phyloP scores from a whole-genome alignment of 192 early-diverging fungal genomes.

The Entomortierella parvispora region DNA sequence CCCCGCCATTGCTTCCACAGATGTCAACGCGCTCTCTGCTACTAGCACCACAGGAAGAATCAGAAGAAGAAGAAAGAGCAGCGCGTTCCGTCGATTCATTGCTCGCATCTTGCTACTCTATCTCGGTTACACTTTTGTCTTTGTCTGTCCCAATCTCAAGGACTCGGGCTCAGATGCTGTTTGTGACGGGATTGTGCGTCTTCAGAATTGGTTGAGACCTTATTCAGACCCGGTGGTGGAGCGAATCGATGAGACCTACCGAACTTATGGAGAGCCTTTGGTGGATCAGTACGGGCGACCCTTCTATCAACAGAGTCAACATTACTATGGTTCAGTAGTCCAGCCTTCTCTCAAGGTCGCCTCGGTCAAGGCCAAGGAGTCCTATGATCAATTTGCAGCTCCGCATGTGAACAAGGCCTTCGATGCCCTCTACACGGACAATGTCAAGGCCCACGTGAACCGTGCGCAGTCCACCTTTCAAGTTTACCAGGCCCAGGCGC shows the following conservation, averaged over 20 bases:
- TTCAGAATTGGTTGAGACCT: conserved; percentile 31
- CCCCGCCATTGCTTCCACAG: background rate
- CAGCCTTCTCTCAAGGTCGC: conserved; percentile 24
- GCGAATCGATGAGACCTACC: conserved; percentile 24
- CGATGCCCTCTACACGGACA: conserved; percentile 26
- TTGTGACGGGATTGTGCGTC: conserved; percentile 4
- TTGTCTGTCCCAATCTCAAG: conserved; percentile 26
- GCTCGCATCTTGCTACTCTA: conserved; percentile 20
- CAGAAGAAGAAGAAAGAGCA: background rate
- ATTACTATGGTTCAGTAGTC: conserved; percentile 25
- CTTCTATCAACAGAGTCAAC: conserved; percentile 18
- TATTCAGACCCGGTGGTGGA: conserved; percentile 22
- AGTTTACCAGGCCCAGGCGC: conserved; percentile 30
- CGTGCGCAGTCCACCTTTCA: conserved; percentile 13
- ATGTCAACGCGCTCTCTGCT: background rate
- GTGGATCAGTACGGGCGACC: conserved; percentile 40
- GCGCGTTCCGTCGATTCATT: conserved; percentile 12
- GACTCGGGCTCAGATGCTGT: conserved; percentile 3
- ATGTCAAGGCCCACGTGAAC: conserved; percentile 27
- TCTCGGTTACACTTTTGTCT: conserved; percentile 34
- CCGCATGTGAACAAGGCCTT: conserved; percentile 33
- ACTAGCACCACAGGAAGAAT: background rate
- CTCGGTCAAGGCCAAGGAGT: conserved; percentile 16
- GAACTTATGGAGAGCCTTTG: conserved; percentile 27
- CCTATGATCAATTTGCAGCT: conserved; percentile 33